Evolutionary conservation across 768 basidiomycete genomes (phyloP).

Genomic region (Mycena alexandri): DNA sequence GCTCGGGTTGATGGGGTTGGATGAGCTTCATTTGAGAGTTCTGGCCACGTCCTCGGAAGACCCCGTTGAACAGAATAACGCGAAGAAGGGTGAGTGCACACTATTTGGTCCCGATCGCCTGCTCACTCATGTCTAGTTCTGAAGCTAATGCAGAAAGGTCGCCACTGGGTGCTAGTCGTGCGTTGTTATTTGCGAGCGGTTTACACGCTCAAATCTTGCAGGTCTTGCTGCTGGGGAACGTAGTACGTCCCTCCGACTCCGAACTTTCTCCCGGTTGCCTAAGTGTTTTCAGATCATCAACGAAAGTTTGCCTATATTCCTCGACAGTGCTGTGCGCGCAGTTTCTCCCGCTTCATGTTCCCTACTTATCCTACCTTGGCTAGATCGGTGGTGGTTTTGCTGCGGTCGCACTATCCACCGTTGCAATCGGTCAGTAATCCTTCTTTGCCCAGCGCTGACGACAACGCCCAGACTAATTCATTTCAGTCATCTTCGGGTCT

Average conservation of each 20-base stretch:
- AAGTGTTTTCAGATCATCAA: conserved; percentile 71
- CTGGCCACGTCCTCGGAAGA: conserved; percentile 87
- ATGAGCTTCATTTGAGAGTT: conserved; percentile 91
- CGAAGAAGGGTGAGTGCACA: conserved; percentile 67
- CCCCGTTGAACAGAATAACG: conserved; percentile 73
- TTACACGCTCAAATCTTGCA: conserved; percentile 39
- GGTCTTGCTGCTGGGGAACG: conserved; percentile 91
- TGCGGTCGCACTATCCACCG: conserved; percentile 83
- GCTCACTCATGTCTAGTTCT: conserved; percentile 55
- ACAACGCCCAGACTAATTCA: not conserved
- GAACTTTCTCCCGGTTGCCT: no score
- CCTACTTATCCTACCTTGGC: not conserved
- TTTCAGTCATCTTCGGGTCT: conserved; percentile 85
- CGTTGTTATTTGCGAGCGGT: conserved; percentile 34
- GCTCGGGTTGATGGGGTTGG: conserved; percentile 93
- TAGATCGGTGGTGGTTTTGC: conserved; percentile 77
- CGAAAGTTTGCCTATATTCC: conserved; percentile 86
- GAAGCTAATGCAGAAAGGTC: conserved; percentile 69
- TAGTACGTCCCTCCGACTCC: conserved; percentile 59
- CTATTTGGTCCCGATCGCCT: not conserved
- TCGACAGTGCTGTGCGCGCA: conserved; percentile 76
- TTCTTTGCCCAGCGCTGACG: not conserved
- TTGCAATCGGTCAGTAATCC: conserved; percentile 68
- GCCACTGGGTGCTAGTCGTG: conserved; percentile 96
- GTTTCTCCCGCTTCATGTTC: not conserved